Conservation (phyloP, 2,329 filamentous ascomycete genomes). For the Metarhizium album region DNA sequence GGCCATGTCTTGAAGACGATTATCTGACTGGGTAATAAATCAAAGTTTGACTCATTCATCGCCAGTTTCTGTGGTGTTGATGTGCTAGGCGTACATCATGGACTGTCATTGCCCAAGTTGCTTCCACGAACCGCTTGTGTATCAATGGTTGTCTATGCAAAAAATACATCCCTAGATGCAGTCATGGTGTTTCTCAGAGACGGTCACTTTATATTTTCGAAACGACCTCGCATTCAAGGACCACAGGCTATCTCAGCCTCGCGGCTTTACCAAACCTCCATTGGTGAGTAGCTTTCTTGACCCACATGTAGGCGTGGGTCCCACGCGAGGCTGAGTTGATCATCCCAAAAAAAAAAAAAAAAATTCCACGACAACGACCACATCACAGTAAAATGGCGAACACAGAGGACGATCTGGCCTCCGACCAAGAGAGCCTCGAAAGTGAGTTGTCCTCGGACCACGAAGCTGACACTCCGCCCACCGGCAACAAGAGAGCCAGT, state of each 20-base stretch:
- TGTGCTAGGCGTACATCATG: not conserved
- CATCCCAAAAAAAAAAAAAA: constrained; percentile 26
- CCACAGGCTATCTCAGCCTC: not conserved
- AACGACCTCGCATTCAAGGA: not conserved
- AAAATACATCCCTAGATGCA: not conserved
- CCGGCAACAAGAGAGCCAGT: constrained; percentile 18
- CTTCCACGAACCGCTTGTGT: not conserved
- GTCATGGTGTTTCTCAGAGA: too few relatives aligned
- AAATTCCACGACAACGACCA: constrained; percentile 15
- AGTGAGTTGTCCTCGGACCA: constrained; percentile 17
- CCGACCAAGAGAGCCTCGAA: constrained; percentile 19
- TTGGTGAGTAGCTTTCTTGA: not conserved
- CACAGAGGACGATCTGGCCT: constrained; percentile 18
- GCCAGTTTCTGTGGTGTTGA: not conserved
- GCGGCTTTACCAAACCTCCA: not conserved
- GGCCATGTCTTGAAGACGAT: constrained; percentile 5
- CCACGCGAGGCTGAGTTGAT: constrained; percentile 19
- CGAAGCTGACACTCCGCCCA: constrained; percentile 17
- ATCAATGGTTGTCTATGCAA: not conserved
- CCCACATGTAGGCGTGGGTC: not conserved
- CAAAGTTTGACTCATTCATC: not conserved
- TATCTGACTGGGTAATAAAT: not conserved
- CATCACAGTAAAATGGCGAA: constrained; percentile 19
- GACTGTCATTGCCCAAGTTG: not conserved
- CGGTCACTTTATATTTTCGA: too few relatives aligned